These are phyloP conservation scores for Dactylorhiza incarnata DNA, from an alignment of 106 monocot genomes.

Conservation along the genomic window DNA sequence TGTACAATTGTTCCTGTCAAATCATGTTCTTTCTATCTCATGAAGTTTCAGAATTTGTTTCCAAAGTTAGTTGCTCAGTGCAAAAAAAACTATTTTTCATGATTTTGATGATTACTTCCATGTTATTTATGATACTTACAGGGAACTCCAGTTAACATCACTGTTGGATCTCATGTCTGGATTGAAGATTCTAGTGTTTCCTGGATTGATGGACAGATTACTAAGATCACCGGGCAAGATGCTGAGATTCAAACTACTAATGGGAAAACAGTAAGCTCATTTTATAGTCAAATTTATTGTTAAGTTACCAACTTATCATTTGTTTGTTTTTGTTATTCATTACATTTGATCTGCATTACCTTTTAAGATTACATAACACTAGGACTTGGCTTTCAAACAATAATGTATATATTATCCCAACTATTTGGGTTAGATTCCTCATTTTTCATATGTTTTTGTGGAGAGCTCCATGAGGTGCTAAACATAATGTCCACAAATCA, in stretches of 20 bases:
- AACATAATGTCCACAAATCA: background rate
- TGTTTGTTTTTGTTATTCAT: background rate
- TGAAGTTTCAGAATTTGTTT: background rate
- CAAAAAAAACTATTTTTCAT: background rate
- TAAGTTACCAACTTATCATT: background rate
- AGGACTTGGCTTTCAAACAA: background rate
- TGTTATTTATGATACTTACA: slow-evolving; percentile 4
- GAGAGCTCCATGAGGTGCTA: background rate
- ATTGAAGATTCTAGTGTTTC: slow-evolving; percentile 59
- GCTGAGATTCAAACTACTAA: slow-evolving; percentile 59
- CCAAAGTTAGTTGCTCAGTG: background rate
- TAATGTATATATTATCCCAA: slow-evolving; percentile 4
- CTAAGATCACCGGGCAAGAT: slow-evolving; percentile 55
- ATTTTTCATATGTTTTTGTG: background rate
- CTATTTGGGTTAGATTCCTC: background rate
- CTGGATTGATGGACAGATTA: slow-evolving; percentile 83
- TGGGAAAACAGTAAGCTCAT: slow-evolving; percentile 49
- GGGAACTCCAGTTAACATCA: slow-evolving; percentile 32
- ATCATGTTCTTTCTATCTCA: too few species aligned
- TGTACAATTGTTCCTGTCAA: too few species aligned
- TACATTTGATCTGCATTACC: background rate
- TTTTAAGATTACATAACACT: background rate
- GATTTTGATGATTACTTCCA: background rate
- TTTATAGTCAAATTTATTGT: background rate
- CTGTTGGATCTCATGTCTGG: slow-evolving; percentile 86